Evolutionary conservation across 352 stramenopile species (phyloP).

Genomic region (Phytophthora nicotianae): DNA sequence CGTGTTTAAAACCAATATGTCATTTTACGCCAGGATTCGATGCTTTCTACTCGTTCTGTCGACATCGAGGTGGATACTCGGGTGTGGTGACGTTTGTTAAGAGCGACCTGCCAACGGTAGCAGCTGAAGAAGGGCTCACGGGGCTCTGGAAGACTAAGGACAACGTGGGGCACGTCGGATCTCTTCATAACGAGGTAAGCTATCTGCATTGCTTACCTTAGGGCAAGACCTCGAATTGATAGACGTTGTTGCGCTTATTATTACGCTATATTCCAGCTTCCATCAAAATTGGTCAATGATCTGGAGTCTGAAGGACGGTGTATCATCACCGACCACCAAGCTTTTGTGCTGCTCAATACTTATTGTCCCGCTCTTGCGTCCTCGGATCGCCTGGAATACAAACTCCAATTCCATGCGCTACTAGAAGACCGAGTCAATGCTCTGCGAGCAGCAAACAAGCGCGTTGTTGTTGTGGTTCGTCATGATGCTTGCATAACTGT

Average conservation of each 20-base stretch:
- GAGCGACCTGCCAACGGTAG: constrained; percentile 49
- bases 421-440: constrained; percentile 67
- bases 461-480: constrained; percentile 71
- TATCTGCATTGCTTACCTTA: background rate
- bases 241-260: background rate
- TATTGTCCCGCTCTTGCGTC: constrained; percentile 85
- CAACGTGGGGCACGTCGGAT: constrained; percentile 58
- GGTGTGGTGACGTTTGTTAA: constrained; percentile 81
- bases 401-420: constrained; percentile 80
- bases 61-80: constrained; percentile 70
- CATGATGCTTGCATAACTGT: background rate
- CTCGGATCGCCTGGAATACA: constrained; percentile 82
- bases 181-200: constrained; percentile 51
- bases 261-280: constrained; percentile 38
- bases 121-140: constrained; percentile 77
- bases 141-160: constrained; percentile 64
- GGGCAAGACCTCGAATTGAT: background rate
- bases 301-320: constrained; percentile 84
- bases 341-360: constrained; percentile 91
- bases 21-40: constrained; percentile 58
- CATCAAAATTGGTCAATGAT: constrained; percentile 55
- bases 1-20: constrained; percentile 13
- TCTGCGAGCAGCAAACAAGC: constrained; percentile 53
- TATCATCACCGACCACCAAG: constrained; percentile 86
- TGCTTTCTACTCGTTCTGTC: constrained; percentile 86